Base-by-base conservation (phyloP, 2,329 filamentous ascomycete species). In the Aspergillus hiratsukae region DNA sequence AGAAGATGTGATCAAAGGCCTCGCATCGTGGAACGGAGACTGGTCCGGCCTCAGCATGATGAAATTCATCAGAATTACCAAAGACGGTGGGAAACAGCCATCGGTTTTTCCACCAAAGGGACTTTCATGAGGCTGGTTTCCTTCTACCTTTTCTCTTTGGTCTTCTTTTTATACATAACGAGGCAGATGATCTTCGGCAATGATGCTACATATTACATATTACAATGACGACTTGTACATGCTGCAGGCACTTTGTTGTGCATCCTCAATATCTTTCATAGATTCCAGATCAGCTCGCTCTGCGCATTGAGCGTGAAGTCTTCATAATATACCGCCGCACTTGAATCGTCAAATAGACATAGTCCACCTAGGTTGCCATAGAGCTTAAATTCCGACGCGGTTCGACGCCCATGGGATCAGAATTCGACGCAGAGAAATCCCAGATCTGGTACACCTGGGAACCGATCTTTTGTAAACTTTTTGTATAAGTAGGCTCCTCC, bases 11-110 rank as follows among this genome's bases (percentile, higher is more conserved):
- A 75, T 89, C 52, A 75, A 80, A 56, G 81, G 83, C 62, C 74
- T 97, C 43, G 81, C 84, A 60, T 79, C 81, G 23, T 97, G 91
- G 90, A 88, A 91, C 61, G 89, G 89, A 3, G 83, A 89, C 27
- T 97, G 93, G 93, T 82, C 89, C 8, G 87, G 88, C 65, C 80
- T 97, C 60, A 84, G 86, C 35, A 87, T 83, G 8, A 72, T 97
- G 63, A 84, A 86, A 58, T 97, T 92, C 81, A 80, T 91, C 58
- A 86, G 90, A 59, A 78, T 97, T 55, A 82, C 83, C 4, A 84
- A 81, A 55, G 79, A 82, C 29, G 90, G 90, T 3, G 77, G 73
- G 11, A 81, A 86, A 60, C 83, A 85, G 66, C 76, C 85, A n/a
- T 88, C 89, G 25, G 87, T 80, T 58, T 96, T 96, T 68, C 93